A percentile compares a stretch with the other conserved stretches of the same genome.
phyloP scores from a whole-genome alignment of 306 rosid genomes.

The Cicer arietinum region DNA sequence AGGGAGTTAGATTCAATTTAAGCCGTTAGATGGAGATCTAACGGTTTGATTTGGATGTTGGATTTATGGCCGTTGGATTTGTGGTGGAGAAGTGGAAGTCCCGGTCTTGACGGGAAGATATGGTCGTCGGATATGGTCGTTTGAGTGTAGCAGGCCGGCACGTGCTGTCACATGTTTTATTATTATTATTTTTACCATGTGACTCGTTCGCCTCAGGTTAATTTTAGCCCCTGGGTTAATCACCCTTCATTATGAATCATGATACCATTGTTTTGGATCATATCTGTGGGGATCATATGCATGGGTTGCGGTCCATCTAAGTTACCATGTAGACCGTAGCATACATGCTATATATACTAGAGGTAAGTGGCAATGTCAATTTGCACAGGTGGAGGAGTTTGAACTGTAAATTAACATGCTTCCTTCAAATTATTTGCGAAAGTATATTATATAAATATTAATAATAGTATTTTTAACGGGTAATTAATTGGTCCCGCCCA shows the following conservation, averaged over 20 bases:
- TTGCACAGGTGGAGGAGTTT: too few species aligned
- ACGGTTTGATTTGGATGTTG: neutral
- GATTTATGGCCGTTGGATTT: slow-evolving; percentile 43
- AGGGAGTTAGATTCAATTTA: slow-evolving; percentile 49
- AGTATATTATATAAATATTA: too few species aligned
- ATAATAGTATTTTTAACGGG: too few species aligned
- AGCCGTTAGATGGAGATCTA: slow-evolving; percentile 44
- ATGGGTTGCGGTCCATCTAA: neutral
- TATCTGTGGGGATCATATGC: neutral
- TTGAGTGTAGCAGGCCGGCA: slow-evolving; percentile 67
- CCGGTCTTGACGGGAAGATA: slow-evolving; percentile 54
- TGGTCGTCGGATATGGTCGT: slow-evolving; percentile 65
- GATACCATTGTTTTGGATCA: neutral
- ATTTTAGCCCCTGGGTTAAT: neutral
- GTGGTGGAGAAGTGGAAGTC: neutral
- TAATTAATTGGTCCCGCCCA: too few species aligned
- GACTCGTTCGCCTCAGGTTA: slow-evolving; percentile 32
- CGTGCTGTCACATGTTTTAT: slow-evolving; percentile 54
- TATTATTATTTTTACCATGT: neutral
- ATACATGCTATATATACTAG: neutral
- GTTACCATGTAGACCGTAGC: neutral
- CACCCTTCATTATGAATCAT: neutral
- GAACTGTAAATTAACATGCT: too few species aligned
- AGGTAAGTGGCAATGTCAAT: too few species aligned
- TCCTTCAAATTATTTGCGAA: too few species aligned